Base-by-base conservation (phyloP, 2,329 filamentous ascomycete genomes). In the Ophiostoma populinum region DNA sequence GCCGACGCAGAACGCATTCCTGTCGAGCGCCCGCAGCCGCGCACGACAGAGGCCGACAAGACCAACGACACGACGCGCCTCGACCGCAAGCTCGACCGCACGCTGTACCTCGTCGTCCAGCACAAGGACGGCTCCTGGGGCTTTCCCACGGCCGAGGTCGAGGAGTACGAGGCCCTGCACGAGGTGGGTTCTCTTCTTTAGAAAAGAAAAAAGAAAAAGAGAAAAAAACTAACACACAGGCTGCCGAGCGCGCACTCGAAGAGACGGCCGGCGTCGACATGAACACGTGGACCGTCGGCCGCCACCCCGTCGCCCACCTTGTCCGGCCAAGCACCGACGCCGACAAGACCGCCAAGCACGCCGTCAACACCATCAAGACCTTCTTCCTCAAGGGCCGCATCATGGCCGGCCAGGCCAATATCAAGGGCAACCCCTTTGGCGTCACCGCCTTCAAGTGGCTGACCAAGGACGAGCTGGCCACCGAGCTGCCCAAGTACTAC, bases 351-450 rank as follows among this genome's bases (percentile, higher is more conserved):
- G 32, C 34, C 30, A 21, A 29, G 11, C 30, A 34, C 6, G n/a
- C 12, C 6, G 12, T n/a, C 10, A 24, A 65, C 38, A 83, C 81
- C 36, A 70, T 79, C 50, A 94, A 93, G 67, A 76, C 75, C 3
- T 98, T 98, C 58, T 94, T 92, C 67, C 72, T 95, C 64, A 95
- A 95, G 65, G 81, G 75, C 34, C 73, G 90, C 43, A 95, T 98
- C 55, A 82, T 95, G 80, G 83, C 86, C 22, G 90, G 90, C n/a
- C 90, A 95, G 59, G 83, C 79, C 20, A 70, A 93, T 54, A 56
- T 95, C 35, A 61, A 63, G 42, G 64, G 62, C 40, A 93, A 90
- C 58, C 60, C 62, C 41, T 67, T 80, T 38, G 80, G 77, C 6
- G 63, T 90, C 36, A 64, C 66, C 36, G 83, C 94, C 53, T 98